Percentiles rank a stretch among this genome's conserved stretches.
phyloP scores from a whole-genome alignment of 2,329 filamentous ascomycete species.

The Ascochyta rabiei region DNA sequence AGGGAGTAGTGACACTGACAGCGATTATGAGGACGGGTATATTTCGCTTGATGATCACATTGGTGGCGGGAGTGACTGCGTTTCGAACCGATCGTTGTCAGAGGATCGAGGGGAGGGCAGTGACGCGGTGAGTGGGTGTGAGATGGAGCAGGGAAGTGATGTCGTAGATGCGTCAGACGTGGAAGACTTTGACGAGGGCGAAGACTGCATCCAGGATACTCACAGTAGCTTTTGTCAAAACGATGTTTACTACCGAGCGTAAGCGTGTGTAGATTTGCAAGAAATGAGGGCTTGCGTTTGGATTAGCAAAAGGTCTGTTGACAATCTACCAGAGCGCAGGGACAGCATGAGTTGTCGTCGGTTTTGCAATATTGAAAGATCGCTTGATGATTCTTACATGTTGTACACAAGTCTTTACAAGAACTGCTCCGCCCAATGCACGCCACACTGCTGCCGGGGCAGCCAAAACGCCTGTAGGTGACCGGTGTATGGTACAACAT shows the following conservation, averaged over 20 bases:
- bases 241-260: background rate
- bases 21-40: conserved; percentile 8
- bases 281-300: no score
- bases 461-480: background rate
- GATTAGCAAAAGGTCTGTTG: background rate
- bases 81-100: background rate
- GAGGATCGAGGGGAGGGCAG: conserved; percentile 5
- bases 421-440: conserved; percentile 3
- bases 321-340: background rate
- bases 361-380: background rate
- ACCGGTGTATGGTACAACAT: conserved; percentile 4
- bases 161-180: background rate
- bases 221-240: background rate
- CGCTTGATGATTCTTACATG: conserved; percentile 8
- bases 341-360: background rate
- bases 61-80: conserved; percentile 1
- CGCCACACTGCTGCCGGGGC: background rate
- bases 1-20: background rate
- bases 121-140: background rate
- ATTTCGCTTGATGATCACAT: conserved; percentile 13
- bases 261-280: background rate
- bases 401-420: conserved; percentile 16
- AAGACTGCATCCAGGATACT: conserved; percentile 2
- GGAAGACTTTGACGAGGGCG: background rate
- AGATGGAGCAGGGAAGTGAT: background rate